These are phyloP conservation scores for Hygrocybe punicea DNA, from an alignment of 768 basidiomycete genomes.

Conservation along the genomic window DNA sequence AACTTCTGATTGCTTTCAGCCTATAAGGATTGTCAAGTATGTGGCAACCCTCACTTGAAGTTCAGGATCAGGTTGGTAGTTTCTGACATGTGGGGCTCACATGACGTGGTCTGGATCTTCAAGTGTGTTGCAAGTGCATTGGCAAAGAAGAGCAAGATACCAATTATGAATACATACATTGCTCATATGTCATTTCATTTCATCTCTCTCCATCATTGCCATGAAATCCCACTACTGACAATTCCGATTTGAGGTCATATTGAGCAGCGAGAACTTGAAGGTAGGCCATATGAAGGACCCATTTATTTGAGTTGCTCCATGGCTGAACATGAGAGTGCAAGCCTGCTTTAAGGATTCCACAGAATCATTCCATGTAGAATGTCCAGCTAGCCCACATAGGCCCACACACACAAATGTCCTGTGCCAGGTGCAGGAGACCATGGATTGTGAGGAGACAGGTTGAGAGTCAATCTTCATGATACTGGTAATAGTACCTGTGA, in stretches of 20 bases:
- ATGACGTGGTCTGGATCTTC: conserved; percentile 21
- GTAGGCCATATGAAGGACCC: conserved; percentile 23
- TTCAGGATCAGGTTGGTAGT: not conserved
- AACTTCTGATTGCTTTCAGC: not conserved
- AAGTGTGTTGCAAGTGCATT: not conserved
- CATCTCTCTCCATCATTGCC: not conserved
- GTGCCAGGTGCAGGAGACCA: conserved; percentile 31
- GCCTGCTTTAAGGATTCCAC: conserved; percentile 24
- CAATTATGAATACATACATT: conserved; percentile 6
- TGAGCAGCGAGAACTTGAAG: conserved; percentile 21
- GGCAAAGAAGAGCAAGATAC: not conserved
- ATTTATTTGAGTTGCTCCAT: conserved; percentile 27
- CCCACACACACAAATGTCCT: conserved; percentile 29
- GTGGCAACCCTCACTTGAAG: too few species aligned
- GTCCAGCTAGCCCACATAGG: conserved; percentile 38
- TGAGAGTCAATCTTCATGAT: conserved; percentile 22
- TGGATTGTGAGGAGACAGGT: conserved; percentile 34
- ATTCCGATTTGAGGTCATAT: conserved; percentile 25
- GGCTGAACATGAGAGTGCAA: conserved; percentile 24
- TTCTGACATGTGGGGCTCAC: conserved; percentile 13
- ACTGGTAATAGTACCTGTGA: conserved; percentile 34
- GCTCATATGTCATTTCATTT: conserved; percentile 5
- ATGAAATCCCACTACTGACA: not conserved
- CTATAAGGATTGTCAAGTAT: conserved; percentile 16
- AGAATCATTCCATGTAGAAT: conserved; percentile 36